phyloP scores from a whole-genome alignment of 2,329 filamentous ascomycete species.

The Alternaria longipes region DNA sequence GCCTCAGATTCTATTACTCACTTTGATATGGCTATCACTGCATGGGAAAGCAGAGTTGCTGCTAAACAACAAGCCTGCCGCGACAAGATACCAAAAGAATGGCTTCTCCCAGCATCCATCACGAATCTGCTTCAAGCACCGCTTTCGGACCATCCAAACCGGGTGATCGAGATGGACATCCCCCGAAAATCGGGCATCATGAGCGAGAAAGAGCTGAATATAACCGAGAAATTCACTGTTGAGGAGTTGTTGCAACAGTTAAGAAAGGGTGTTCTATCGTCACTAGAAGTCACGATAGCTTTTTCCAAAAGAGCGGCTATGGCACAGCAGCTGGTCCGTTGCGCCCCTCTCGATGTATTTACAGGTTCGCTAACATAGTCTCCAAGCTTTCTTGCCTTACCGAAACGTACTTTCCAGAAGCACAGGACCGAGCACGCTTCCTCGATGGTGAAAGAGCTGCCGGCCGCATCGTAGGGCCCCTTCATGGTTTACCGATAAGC shows the following conservation, averaged over 20 bases:
- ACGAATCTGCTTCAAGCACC: constrained; percentile 7
- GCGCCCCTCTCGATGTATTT: not conserved
- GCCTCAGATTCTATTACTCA: not conserved
- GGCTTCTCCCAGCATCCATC: constrained; percentile 43
- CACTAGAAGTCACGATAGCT: constrained; percentile 58
- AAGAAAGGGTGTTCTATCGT: constrained; percentile 53
- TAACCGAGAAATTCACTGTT: constrained; percentile 52
- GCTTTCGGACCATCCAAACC: constrained; percentile 5
- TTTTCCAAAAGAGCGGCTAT: constrained; percentile 63
- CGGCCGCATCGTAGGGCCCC: constrained; percentile 62
- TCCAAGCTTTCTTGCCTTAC: constrained; percentile 65
- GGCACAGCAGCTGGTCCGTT: constrained; percentile 61
- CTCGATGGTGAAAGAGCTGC: constrained; percentile 60
- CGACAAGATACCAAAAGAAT: constrained; percentile 51
- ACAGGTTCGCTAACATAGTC: not conserved
- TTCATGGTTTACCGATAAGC: constrained; percentile 71
- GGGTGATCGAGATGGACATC: constrained; percentile 51
- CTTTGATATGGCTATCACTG: not conserved
- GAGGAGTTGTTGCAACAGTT: constrained; percentile 49
- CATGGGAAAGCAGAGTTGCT: constrained; percentile 9
- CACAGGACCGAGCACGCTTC: constrained; percentile 58
- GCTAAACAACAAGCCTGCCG: constrained; percentile 5
- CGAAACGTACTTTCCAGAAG: constrained; percentile 63
- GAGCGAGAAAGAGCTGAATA: constrained; percentile 57
- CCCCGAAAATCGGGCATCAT: constrained; percentile 66